Evolutionary conservation across 2,329 filamentous ascomycete genomes (phyloP), one percentile per base, ranked within the genome.

Genomic region (Penicillium brevicompactum): DNA sequence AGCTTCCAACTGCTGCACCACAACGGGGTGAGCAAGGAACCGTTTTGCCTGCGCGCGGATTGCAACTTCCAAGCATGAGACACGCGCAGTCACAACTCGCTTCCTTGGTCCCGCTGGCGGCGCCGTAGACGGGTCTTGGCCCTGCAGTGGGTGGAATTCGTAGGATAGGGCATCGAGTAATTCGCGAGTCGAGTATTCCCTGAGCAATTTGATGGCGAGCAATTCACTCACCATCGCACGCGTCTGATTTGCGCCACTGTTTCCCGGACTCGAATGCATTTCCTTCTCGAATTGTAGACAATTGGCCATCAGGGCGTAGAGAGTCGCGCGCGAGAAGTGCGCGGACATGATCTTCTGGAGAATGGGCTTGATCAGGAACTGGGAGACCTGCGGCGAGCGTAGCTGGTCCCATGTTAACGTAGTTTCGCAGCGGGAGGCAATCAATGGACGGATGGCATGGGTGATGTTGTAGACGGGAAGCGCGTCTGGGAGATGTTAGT

Each of bases 291-390:
- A 97, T 71, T 97, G 93, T 52, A 97, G 80, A 69, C 91, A 95
- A 69, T 97, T 97, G 46, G 92, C 91, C 82, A 97, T 88, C 63
- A 97, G 78, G 2, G 92, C 91, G 76, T 96, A 97, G 37, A 97
- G 74, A 0, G 92, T 94, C 9, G 90, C 92, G 46, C 90, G 84
- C 30, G 89, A 92, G 73, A 96, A 93, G 74, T 96, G 90, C 49
- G 89, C 86, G 14, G 85, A 81, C 57, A 88, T 87, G 60, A 97
- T 92, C 72, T 93, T 89, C 70, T 94, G 89, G 74, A 94, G 91
- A 79, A 97, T 94, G 2, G 93, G 93, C 78, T 97, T 97, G 70
- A 97, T 84, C 34, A 97, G 83, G 71, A 97, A 97, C 70, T 96
- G 92, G 14, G 92, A 96, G 53, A 97, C 88, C 71, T 97, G 93